Evolutionary conservation across 179 eudicot species (phyloP).

Genomic region (Actinidia polygama): DNA sequence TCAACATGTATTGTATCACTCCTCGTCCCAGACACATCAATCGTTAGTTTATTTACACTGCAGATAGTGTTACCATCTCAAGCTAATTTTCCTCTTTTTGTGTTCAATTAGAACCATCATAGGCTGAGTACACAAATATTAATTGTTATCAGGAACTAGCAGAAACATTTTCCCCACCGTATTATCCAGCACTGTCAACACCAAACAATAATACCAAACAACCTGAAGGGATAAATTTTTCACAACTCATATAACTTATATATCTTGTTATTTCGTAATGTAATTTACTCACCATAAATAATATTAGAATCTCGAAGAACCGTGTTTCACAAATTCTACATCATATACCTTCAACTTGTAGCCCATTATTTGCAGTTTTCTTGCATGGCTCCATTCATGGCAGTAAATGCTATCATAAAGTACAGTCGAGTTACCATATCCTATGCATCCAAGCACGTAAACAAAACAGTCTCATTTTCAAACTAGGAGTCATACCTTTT

Average conservation of each 20-base stretch:
- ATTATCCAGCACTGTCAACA: background rate
- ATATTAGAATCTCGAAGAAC: background rate
- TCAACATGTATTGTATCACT: background rate
- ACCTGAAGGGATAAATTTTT: background rate
- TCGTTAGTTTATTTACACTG: background rate
- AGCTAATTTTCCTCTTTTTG: background rate
- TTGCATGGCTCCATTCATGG: background rate
- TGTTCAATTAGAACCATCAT: background rate
- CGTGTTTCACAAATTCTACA: background rate
- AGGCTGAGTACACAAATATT: background rate
- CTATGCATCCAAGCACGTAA: background rate
- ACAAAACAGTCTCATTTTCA: background rate
- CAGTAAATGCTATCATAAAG: background rate
- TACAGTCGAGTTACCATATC: background rate
- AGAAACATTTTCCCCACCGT: too few relatives aligned
- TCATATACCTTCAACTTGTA: background rate
- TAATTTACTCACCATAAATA: background rate
- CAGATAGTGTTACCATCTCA: background rate
- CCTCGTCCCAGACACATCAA: background rate
- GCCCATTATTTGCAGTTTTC: constrained; percentile 4
- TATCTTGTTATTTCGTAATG: background rate
- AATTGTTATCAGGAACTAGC: too few relatives aligned
- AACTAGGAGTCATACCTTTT: constrained; percentile 47
- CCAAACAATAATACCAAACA: background rate
- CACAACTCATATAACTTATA: background rate